Evolutionary conservation across 2,329 filamentous ascomycete species (phyloP), one percentile per base, ranked within the genome.

Genomic region (Fusarium vanettenii): DNA sequence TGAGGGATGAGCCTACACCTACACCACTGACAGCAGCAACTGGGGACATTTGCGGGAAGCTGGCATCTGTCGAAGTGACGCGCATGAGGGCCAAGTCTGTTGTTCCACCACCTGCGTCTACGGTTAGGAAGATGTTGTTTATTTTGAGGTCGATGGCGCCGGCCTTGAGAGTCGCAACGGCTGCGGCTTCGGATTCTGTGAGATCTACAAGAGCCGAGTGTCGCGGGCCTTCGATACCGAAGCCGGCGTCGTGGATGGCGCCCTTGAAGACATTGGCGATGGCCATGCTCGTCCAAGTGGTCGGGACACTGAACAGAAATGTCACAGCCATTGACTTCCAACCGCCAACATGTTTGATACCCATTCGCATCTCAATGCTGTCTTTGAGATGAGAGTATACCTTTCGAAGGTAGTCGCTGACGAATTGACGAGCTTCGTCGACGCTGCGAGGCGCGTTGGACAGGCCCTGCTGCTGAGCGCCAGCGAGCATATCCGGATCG

Each of bases 301-400:
- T 90, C 0, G 89, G 89, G 1, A 89, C 88, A 55, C 86, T 88
- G 79, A 90, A 90, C 10, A 90, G 80, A 73, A 90, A 91, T 43
- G 87, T 84, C 2, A 90, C 85, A 0, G 80, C 80, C 64, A 87
- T 83, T 43, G 77, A 79, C n/a, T 75, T 76, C 87, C 87, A 89
- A 13, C 85, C 84, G 2, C 80, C 79, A 63, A 76, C 60, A 4
- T 82, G 80, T 2, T 79, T 76, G 29, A 81, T 80, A 0, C 85
- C 85, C 6, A 83, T 81, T 56, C 85, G 81, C 22, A 79, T 80
- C 75, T 82, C 84, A 16, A 87, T 82, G 0, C 82, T 84, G 41
- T 86, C 84, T 64, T 86, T 86, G 52, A 89, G 79, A 70, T 89
- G 86, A 6, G 78, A 72, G 71, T 90, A 89, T 37, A 90, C 80